phyloP scores from a whole-genome alignment of 192 early-diverging fungal species.

The Linnemannia hyalina region DNA sequence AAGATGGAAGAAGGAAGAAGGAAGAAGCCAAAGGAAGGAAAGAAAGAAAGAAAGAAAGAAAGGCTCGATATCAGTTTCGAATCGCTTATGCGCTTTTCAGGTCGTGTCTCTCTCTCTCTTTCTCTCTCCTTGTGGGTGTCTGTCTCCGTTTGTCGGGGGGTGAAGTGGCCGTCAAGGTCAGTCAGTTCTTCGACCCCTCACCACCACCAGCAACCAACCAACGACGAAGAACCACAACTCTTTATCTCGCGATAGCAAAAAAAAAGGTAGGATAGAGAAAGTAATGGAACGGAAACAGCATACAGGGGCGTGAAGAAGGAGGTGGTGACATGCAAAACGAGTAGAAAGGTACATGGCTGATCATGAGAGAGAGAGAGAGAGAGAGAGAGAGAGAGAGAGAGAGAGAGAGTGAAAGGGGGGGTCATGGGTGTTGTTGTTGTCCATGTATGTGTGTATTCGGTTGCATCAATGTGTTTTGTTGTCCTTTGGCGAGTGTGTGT shows the following conservation, averaged over 20 bases:
- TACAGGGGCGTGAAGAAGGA: not conserved
- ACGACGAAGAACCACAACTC: not conserved
- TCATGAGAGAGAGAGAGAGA: not conserved
- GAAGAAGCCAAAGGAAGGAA: not conserved
- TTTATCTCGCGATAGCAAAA: not conserved
- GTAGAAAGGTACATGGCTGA: not conserved
- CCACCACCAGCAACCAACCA: not conserved
- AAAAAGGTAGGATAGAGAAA: not conserved
- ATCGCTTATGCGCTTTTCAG: not conserved
- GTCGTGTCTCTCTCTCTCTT: not conserved
- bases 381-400: too few relatives aligned
- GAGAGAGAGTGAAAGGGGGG: too few relatives aligned
- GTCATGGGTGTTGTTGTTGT: not conserved
- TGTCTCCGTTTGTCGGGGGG: constrained; percentile 1
- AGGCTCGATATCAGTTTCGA: not conserved
- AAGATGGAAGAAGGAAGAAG: not conserved
- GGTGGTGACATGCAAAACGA: not conserved
- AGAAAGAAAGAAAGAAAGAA: not conserved
- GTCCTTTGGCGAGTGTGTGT: not conserved
- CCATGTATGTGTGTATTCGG: too few relatives aligned
- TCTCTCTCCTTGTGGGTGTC: not conserved
- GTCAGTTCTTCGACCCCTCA: not conserved
- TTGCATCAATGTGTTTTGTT: not conserved
- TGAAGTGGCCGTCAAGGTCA: not conserved
- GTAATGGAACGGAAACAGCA: not conserved